Evolutionary conservation across 2,329 filamentous ascomycete genomes (phyloP).

Genomic region (Davidsoniella neocaledoniae): DNA sequence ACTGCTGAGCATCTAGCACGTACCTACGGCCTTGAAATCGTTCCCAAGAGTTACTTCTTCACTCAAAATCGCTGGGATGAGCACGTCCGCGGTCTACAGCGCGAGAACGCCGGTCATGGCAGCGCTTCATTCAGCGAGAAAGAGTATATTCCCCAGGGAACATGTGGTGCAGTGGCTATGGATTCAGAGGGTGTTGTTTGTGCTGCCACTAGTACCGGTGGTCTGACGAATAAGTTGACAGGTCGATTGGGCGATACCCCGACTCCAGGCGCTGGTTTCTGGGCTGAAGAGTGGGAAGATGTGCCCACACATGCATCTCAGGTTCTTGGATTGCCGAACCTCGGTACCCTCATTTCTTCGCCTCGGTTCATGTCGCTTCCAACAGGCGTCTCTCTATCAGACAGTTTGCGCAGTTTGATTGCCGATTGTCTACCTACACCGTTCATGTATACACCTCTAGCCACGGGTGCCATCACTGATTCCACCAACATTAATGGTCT

Average conservation of each 20-base stretch:
- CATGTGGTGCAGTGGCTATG: slow-evolving; percentile 66
- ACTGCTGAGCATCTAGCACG: slow-evolving; percentile 53
- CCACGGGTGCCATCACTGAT: background rate
- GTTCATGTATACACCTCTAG: slow-evolving; percentile 23
- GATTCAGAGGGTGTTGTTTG: slow-evolving; percentile 62
- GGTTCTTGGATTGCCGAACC: slow-evolving; percentile 14
- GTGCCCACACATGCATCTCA: slow-evolving; percentile 20
- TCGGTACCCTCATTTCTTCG: background rate
- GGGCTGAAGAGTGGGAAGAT: slow-evolving; percentile 69
- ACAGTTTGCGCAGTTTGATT: slow-evolving; percentile 30
- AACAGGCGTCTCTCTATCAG: slow-evolving; percentile 22
- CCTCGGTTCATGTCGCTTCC: background rate
- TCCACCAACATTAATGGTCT: slow-evolving; percentile 18
- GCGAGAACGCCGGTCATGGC: slow-evolving; percentile 26
- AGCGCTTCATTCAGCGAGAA: slow-evolving; percentile 38
- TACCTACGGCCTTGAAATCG: slow-evolving; percentile 53
- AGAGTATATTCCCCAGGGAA: slow-evolving; percentile 66
- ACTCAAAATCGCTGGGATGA: slow-evolving; percentile 66
- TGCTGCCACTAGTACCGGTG: slow-evolving; percentile 51
- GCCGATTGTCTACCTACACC: slow-evolving; percentile 43
- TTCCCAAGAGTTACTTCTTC: slow-evolving; percentile 58
- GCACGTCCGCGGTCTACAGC: slow-evolving; percentile 43
- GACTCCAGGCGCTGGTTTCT: slow-evolving; percentile 68
- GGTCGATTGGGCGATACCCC: slow-evolving; percentile 79
- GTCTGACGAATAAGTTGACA: slow-evolving; percentile 75